Base-by-base conservation (phyloP, 2,329 filamentous ascomycete genomes). In the Xylaria sp. region DNA sequence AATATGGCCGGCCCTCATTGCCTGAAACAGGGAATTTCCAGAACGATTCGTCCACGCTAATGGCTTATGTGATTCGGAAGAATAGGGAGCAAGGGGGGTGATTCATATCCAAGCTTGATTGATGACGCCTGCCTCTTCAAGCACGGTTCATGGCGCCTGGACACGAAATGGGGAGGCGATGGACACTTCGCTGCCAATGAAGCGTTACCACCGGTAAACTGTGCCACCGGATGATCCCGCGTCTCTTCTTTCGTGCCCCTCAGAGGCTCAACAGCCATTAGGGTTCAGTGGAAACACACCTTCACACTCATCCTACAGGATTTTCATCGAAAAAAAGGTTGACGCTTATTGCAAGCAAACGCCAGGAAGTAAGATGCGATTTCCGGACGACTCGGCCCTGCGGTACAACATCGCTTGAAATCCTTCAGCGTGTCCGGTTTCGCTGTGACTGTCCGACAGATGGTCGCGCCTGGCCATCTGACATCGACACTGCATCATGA, bases 261-360 rank as follows among this genome's bases (percentile, higher is more conserved):
- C 41, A 31, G 31, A 33, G 43, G 25, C 43, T 64, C 41, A 41
- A 60, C 41, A 43, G 25, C 49, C 54, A 57, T 54, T 28, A 52
- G 58, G 25, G 39, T 48, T 33, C 55, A 13, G 20, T 41, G 33
- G 49, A 59, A 49, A 8, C 12, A 12, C 28, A 23, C 39, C 55
- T 49, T 66, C 49, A 20, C 31, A 41, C 52, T 36, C 67, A 66
- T 69, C 67, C 67, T 67, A 51, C 49, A 66, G 62, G 66, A 62
- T 61, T 68, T 15, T 10, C 3, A 7, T 57, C 31, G 20, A 64
- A 36, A 43, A 69, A 36, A 36, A 64, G 66, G 25, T 31, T 49
- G 55, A 28, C 36, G 20, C 51, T 23, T 41, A 28, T 58, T 43
- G 41, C 13, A 2, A 33, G 46, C 28, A 60, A 62, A 62, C 39